Evolutionary conservation across 2,329 filamentous ascomycete species (phyloP), one percentile per base, ranked within the genome.

Genomic region (Exophiala dermatitidis): DNA sequence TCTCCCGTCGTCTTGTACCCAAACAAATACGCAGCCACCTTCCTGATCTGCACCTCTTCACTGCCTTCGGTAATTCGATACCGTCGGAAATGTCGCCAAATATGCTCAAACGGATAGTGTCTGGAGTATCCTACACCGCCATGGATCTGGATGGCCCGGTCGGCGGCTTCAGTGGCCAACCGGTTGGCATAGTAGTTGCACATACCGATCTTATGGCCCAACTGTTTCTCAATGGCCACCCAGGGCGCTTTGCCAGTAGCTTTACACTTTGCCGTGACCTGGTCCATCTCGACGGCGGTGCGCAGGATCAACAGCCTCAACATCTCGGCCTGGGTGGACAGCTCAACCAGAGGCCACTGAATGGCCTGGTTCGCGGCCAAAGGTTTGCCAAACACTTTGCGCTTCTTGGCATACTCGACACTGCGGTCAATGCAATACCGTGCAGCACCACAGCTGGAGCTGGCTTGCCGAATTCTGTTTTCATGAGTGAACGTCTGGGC

Each of bases 21-120:
- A 64, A 82, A 81, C 41, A 82, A 58, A 66, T 77, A 81, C 6
- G 76, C 79, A 0, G 79, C 80, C 6, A 84, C 74, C 67, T 82
- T 83, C n/a, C 80, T 71, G 76, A 83, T 83, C 67, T 84, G 80
- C 48, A 84, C 81, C 69, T 84, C 80, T 64, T 84, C 81, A 50
- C 78, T 80, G 0, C 80, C 81, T 64, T 84, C 81, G 0, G 81
- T 84, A 57, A 84, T 84, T 34, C 81, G 68, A 62, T 84, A 84
- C 28, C 79, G 70, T 38, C 81, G 69, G 65, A 83, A 82, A 67
- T 84, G 80, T 47, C 81, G 72, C 76, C 81, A 83, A 46, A 84
- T 83, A 60, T 84, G 80, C 67, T 84, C 80, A 61, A 84, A 84
- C 1, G 79, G 79, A 57, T 75, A 74, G 55, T 81, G 77, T 36